Base-by-base conservation (phyloP, 73 alveolate species). In the Effrenium voratum region DNA sequence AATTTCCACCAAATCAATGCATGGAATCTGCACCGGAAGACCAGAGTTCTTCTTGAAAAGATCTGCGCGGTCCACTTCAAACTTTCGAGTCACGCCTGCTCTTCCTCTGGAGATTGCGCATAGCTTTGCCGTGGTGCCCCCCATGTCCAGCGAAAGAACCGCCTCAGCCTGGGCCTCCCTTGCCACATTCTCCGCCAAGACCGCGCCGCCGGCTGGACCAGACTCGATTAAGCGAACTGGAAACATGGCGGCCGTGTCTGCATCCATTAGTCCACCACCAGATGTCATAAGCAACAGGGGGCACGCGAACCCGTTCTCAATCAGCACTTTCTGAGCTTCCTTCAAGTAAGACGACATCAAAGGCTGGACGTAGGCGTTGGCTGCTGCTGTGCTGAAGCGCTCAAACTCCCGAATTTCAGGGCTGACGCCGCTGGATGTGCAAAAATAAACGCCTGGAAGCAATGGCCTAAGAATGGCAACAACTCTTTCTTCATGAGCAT, bases 251-350 rank as follows among this genome's bases (percentile, higher is more conserved):
- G 98, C 98, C 12, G 98, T 92, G 43, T 92, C 90, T 13, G 91
- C 98, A 40, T 92, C 98, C 81, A 76, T 75, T n/a, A 92, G 98
- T n/a, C 98, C 98, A 76, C 98, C 98, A 28, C 98, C 98, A 3
- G 98, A 92, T 5, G 98, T 92, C 98, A 92, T 92, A 32, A 92
- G 38, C 66, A 92, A 70, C 90, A 92, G 49, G 38, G 98, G 98
- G 38, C 98, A 92, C 30, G 22, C 40, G 43, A 92, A 92, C 19
- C 98, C 98, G 22, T 52, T 32, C 43, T 50, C 91, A 12, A 36
- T 55, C 57, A 92, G 81, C 45, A 83, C 44, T 47, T 30, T 26
- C 66, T 92, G 92, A 36, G 98, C 98, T 50, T 92, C 86, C 63
- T 75, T 72, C 57, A 92, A 76, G 81, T 92, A 92, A 1, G 52